A percentile compares a stretch with the other conserved stretches of the same genome.
Evolutionary conservation across 805 yeast genomes (phyloP).

Genomic region (Clavispora asparagi): DNA sequence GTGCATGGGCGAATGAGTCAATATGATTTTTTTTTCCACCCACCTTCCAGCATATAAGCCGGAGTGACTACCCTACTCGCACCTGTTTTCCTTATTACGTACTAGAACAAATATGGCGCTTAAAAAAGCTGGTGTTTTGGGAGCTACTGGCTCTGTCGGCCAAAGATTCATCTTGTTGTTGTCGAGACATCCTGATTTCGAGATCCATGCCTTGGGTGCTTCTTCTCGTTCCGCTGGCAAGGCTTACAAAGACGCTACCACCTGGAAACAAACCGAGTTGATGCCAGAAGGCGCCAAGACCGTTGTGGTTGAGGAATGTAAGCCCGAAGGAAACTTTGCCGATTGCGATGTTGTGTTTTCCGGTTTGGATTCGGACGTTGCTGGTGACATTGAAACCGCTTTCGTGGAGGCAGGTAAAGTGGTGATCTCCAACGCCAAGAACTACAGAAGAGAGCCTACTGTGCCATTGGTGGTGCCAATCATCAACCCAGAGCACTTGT

Average conservation of each 20-base stretch:
- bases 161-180: slow-evolving; percentile 87
- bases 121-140: slow-evolving; percentile 80
- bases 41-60: neutral
- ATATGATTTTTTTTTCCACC: neutral
- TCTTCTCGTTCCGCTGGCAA: slow-evolving; percentile 92
- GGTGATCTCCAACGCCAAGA: slow-evolving; percentile 92
- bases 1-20: slow-evolving; percentile 1
- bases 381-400: slow-evolving; percentile 86
- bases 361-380: slow-evolving; percentile 88
- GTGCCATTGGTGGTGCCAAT: slow-evolving; percentile 96
- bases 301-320: slow-evolving; percentile 73
- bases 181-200: slow-evolving; percentile 85
- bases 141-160: slow-evolving; percentile 98
- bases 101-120: slow-evolving; percentile 16
- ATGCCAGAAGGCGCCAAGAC: slow-evolving; percentile 65
- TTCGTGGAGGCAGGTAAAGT: slow-evolving; percentile 78
- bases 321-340: slow-evolving; percentile 60
- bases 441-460: slow-evolving; percentile 79
- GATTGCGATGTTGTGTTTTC: slow-evolving; percentile 94
- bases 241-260: slow-evolving; percentile 74
- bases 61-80: neutral
- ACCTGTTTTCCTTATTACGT: neutral
- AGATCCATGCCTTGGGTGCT: slow-evolving; percentile 83
- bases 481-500: slow-evolving; percentile 87
- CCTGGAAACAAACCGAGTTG: slow-evolving; percentile 89